Evolutionary conservation across 148 eudicot genomes (phyloP), one percentile per base, ranked within the genome.

Genomic region (Suaeda aralocaspica): DNA sequence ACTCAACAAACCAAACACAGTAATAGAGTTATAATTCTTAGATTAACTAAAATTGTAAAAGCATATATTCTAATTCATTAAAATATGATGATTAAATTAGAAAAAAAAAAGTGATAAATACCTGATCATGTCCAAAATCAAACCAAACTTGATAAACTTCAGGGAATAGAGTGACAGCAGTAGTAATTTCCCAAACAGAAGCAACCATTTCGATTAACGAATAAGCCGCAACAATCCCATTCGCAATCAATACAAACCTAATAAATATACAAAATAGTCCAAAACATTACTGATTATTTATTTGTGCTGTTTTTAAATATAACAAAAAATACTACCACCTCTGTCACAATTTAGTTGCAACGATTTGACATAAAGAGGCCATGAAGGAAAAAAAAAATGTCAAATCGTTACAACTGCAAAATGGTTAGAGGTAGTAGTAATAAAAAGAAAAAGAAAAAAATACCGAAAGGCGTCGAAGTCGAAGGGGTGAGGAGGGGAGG

Each of bases 71-170:
- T 22, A 4, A 21, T 2, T 9, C 9, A 25, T 26, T 29, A 0
- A 2, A 25, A 1, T n/a, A n/a, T n/a, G n/a, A n/a, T n/a, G n/a
- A n/a, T n/a, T n/a, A n/a, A n/a, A n/a, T n/a, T n/a, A 39, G 9
- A 15, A 36, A 36, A 9, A 5, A 9, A 3, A 39, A 9, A 69
- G 6, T 21, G 31, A 57, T 6, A 18, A 25, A n/a, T 10, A 86
- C 96, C 93, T 88, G 96, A 84, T 90, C 93, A 65, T 90, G 96
- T 73, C 86, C 84, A 65, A 90, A 90, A 75, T 90, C 96, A 49
- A 90, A 90, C 93, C 96, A 88, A 51, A 90, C 83, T 76, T 90
- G 96, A 56, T 83, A 60, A 68, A 84, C 66, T 72, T 90, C 96
- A 3, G 96, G 96, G 12, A 90, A 78, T 7, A 90, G 52, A 14